A percentile compares a stretch with the other conserved stretches of the same genome.
Conservation (phyloP, 139 green algal species). For the Picochlorum sp. region DNA sequence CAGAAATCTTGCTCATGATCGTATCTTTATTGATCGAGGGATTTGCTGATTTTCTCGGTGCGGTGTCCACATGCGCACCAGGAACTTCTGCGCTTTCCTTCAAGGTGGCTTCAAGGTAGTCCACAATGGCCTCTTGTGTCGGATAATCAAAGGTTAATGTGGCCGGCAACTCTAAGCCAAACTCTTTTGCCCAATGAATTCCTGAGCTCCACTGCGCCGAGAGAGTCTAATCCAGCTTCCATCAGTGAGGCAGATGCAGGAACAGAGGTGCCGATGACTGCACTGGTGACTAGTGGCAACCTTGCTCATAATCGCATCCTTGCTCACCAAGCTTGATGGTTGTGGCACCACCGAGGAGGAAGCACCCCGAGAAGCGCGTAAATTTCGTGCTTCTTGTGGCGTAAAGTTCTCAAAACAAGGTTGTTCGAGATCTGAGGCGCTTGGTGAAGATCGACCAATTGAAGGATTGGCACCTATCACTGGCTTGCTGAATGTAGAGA, state of each 20-base stretch:
- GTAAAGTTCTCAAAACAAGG: conserved; percentile 26
- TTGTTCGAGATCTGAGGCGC: conserved; percentile 25
- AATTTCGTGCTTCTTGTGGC: background rate
- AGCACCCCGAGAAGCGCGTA: no score
- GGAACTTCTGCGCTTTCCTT: background rate
- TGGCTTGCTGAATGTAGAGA: background rate
- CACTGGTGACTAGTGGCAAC: conserved; percentile 7
- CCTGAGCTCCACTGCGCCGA: conserved; percentile 74
- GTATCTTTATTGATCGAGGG: conserved; percentile 1
- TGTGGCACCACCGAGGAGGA: background rate
- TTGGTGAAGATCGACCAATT: conserved; percentile 46
- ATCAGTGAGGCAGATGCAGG: conserved; percentile 36
- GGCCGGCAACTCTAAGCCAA: conserved; percentile 46
- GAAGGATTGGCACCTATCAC: conserved; percentile 54
- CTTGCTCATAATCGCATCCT: conserved; percentile 20
- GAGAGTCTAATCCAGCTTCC: conserved; percentile 51
- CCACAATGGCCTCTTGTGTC: conserved; percentile 30
- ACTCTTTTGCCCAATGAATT: conserved; percentile 53
- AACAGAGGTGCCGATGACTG: conserved; percentile 18
- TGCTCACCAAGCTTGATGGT: background rate
- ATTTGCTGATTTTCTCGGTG: no score
- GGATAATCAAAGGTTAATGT: conserved; percentile 71
- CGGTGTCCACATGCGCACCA: no score
- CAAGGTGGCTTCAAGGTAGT: conserved; percentile 22
- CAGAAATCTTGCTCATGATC: conserved; percentile 21